Conservation (phyloP, 805 yeast species). For the Blastobotrys americana region DNA sequence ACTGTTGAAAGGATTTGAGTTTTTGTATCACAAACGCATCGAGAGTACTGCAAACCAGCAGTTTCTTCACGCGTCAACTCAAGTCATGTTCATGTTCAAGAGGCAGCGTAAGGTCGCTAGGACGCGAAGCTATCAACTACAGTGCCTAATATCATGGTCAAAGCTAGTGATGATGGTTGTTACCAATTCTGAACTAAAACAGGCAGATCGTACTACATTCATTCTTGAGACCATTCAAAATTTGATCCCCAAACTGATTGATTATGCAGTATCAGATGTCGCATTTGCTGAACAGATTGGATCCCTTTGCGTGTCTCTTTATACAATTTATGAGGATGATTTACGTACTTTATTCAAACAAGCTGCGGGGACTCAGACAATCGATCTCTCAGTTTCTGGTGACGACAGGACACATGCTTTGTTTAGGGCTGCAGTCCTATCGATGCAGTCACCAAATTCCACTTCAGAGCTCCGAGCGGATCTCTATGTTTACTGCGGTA, state of each 20-base stretch:
- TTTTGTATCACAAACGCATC: slow-evolving; percentile 11
- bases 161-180: slow-evolving; percentile 68
- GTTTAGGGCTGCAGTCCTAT: slow-evolving; percentile 66
- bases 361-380: not conserved
- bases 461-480: slow-evolving; percentile 67
- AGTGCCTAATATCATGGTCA: slow-evolving; percentile 75
- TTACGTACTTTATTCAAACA: slow-evolving; percentile 9
- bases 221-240: slow-evolving; percentile 70
- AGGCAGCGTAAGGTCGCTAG: slow-evolving; percentile 30
- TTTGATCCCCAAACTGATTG: slow-evolving; percentile 68
- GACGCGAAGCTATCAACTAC: slow-evolving; percentile 41
- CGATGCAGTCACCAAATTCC: slow-evolving; percentile 63
- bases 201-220: slow-evolving; percentile 47
- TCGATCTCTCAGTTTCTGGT: slow-evolving; percentile 9
- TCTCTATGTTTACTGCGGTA: slow-evolving; percentile 65
- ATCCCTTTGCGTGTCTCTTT: slow-evolving; percentile 64
- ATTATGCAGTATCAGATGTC: slow-evolving; percentile 60
- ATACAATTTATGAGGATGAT: slow-evolving; percentile 52
- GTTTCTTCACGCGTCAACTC: slow-evolving; percentile 16
- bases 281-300: slow-evolving; percentile 68
- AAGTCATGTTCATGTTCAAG: slow-evolving; percentile 40
- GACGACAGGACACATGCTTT: slow-evolving; percentile 54
- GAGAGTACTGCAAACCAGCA: slow-evolving; percentile 8
- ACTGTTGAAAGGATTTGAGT: slow-evolving; percentile 23
- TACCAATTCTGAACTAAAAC: slow-evolving; percentile 48